phyloP scores from a whole-genome alignment of 768 basidiomycete species.

The Collybia sordida region DNA sequence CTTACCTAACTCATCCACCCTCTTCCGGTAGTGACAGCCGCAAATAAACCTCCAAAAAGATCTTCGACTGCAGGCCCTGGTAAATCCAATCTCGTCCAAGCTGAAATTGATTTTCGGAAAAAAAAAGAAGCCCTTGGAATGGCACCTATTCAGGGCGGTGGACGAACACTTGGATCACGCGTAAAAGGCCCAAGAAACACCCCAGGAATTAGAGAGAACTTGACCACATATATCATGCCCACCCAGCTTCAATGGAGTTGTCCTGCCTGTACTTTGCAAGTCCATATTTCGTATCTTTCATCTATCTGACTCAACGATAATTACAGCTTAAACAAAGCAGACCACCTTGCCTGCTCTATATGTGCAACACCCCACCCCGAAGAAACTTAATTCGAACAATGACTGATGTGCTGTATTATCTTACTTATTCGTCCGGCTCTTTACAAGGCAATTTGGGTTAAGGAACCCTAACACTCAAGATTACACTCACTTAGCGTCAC shows the following conservation, averaged over 20 bases:
- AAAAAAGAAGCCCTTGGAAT: conserved; percentile 46
- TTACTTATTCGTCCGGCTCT: too few relatives aligned
- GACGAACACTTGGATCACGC: conserved; percentile 21
- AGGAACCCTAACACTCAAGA: too few relatives aligned
- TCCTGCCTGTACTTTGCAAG: conserved; percentile 65
- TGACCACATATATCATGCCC: neutral
- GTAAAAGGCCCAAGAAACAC: neutral
- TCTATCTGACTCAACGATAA: conserved; percentile 7
- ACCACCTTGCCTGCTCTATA: conserved; percentile 60
- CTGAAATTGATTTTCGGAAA: conserved; percentile 43
- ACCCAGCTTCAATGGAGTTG: conserved; percentile 46
- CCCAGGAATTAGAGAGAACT: neutral
- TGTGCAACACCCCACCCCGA: conserved; percentile 54
- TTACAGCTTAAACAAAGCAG: conserved; percentile 48
- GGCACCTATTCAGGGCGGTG: conserved; percentile 27
- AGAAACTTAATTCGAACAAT: conserved; percentile 6
- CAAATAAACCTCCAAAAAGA: neutral
- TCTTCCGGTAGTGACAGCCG: too few relatives aligned
- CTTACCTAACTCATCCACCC: neutral
- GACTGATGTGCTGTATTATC: too few relatives aligned
- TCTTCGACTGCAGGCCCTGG: conserved; percentile 14
- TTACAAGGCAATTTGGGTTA: too few relatives aligned
- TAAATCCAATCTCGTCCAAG: conserved; percentile 37
- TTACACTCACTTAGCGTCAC: too few relatives aligned
- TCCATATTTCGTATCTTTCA: conserved; percentile 3